Base-by-base conservation (phyloP, 2,329 filamentous ascomycete genomes). In the Penicillium olsonii region DNA sequence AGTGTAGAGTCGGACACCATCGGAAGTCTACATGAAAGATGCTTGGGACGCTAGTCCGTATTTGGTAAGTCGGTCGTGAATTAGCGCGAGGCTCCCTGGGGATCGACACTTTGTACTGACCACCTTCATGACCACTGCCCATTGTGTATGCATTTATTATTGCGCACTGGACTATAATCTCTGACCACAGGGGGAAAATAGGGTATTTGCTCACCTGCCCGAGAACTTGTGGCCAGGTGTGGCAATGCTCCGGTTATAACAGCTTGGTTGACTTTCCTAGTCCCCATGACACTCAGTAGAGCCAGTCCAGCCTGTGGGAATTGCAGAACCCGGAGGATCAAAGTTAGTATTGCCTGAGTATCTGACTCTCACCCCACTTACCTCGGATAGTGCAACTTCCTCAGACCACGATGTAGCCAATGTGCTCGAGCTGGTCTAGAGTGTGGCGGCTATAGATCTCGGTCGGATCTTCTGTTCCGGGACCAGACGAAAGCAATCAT, bases 261-360 rank as follows among this genome's bases (percentile, higher is more conserved):
- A 11, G 4, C 24, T 20, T 44, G 22, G 37, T 20, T 26, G 19
- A 9, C n/a, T 18, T 17, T 19, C 22, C n/a, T 10, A 14, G 14
- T 7, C 11, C 10, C 17, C 9, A 45, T 45, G 43, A 18, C 18
- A 24, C 29, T 11, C 12, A n/a, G n/a, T 26, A 39, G 43, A 45
- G 43, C 35, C 24, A 45, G 43, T 19, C 43, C 43, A 4, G 43
- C 35, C 12, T 45, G 43, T 22, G 35, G 35, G 43, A 45, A 45
- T 15, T 45, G 43, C 26, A 45, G 43, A 8, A 20, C 35, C 14
- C 39, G 43, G 12, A 22, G 43, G 22, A 45, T 45, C 6, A 45
- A 45, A 15, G 43, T 45, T 14, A 9, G 24, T 22, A 3, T 5
- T 3, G 14, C 24, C 12, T 20, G 15, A 18, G 1, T 22, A 1